A percentile compares a stretch with the other conserved stretches of the same genome.
Conservation (phyloP, 805 yeast genomes). For the Schizosaccharomyces cryophilus region DNA sequence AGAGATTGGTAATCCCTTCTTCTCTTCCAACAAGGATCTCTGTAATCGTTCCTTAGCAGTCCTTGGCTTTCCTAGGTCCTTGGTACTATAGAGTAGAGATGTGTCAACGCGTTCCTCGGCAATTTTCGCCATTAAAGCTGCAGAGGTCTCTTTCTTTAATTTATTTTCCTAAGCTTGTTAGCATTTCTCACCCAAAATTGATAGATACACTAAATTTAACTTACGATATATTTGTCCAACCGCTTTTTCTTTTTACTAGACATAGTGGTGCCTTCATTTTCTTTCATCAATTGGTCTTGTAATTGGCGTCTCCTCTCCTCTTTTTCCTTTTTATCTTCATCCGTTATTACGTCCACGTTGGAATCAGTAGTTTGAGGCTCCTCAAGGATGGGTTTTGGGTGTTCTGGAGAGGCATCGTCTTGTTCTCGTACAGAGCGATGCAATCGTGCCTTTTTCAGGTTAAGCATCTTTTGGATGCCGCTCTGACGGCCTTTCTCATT, state of each 20-base stretch:
- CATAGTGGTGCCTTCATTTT: not conserved
- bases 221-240: conserved; percentile 3
- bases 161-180: conserved; percentile 34
- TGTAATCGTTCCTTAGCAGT: conserved; percentile 43
- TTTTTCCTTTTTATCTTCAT: not conserved
- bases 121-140: conserved; percentile 46
- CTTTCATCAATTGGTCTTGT: not conserved
- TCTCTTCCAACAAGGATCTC: conserved; percentile 54
- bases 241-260: not conserved
- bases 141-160: conserved; percentile 66
- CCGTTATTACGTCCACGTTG: conserved; percentile 4
- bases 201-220: not conserved
- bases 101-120: conserved; percentile 45
- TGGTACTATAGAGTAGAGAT: conserved; percentile 41
- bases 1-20: conserved; percentile 37
- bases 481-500: conserved; percentile 74
- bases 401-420: conserved; percentile 6
- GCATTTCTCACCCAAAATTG: not conserved
- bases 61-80: conserved; percentile 43
- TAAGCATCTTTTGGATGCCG: conserved; percentile 54
- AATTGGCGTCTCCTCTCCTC: not conserved
- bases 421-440: conserved; percentile 34
- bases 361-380: conserved; percentile 3
- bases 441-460: conserved; percentile 39
- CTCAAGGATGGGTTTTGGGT: not conserved